Percentiles rank a stretch among this genome's conserved stretches.
phyloP scores from a whole-genome alignment of 2,329 filamentous ascomycete species.

The Cladosporium sp. region DNA sequence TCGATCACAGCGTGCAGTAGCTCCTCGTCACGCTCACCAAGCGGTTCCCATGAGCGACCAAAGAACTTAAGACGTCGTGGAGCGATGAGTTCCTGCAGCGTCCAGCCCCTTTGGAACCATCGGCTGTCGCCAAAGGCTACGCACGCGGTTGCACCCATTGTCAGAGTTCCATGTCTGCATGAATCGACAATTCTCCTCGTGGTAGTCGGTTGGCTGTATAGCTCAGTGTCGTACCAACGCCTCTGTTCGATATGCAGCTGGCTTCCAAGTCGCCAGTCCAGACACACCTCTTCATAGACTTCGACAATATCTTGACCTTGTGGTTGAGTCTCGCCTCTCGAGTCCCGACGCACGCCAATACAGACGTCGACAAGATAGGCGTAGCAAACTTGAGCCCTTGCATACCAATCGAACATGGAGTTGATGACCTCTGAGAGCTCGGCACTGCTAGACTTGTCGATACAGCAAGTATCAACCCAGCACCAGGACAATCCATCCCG shows the following conservation, averaged over 20 bases:
- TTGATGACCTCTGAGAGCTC: conserved; percentile 24
- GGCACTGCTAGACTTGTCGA: conserved; percentile 23
- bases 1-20: neutral
- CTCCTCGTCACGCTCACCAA: conserved; percentile 13
- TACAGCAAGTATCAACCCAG: conserved; percentile 27
- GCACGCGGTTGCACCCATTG: too few relatives aligned
- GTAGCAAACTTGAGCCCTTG: conserved; percentile 15
- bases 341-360: too few relatives aligned
- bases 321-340: neutral
- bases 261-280: neutral
- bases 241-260: neutral
- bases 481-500: neutral
- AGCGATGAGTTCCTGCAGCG: conserved; percentile 25
- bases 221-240: neutral
- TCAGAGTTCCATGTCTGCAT: too few relatives aligned
- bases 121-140: neutral
- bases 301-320: neutral
- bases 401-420: conserved; percentile 23
- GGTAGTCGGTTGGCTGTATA: neutral
- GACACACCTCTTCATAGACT: neutral
- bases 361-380: conserved; percentile 20
- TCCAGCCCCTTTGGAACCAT: conserved; percentile 25
- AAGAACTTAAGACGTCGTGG: conserved; percentile 17
- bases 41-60: neutral
- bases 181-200: neutral